Conservation (phyloP, 257 asterid species). For the Coffea canephora region DNA sequence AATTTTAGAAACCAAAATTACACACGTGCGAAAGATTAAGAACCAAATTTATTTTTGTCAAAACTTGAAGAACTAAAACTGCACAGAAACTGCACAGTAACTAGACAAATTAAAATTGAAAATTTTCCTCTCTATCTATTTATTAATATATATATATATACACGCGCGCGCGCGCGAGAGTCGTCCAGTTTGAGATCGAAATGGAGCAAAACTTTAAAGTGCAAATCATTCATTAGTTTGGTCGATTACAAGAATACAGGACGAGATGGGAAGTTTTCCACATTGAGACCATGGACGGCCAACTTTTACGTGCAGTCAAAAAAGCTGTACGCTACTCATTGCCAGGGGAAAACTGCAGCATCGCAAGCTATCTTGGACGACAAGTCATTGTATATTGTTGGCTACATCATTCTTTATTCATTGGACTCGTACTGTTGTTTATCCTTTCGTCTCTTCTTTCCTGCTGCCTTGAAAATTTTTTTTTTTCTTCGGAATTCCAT, state of each 20-base stretch:
- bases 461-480: not conserved
- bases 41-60: too few species aligned
- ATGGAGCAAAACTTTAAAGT: too few species aligned
- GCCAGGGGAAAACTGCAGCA: not conserved
- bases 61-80: too few species aligned
- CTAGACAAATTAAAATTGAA: too few species aligned
- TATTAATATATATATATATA: too few species aligned
- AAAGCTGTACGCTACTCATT: not conserved
- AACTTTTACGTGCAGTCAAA: not conserved
- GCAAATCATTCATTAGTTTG: not conserved
- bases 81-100: too few species aligned
- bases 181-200: too few species aligned
- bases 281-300: not conserved
- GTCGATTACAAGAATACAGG: not conserved
- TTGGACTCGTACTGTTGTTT: not conserved
- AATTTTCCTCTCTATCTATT: too few species aligned
- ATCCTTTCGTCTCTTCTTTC: not conserved
- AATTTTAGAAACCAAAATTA: too few species aligned
- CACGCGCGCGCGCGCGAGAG: too few species aligned
- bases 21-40: too few species aligned
- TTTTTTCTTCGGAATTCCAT: too few species aligned
- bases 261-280: not conserved
- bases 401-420: not conserved
- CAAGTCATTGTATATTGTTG: conserved; percentile 8
- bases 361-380: conserved; percentile 8